Evolutionary conservation across 2,329 filamentous ascomycete species (phyloP).

Genomic region (Aspergillus aculeatinus): DNA sequence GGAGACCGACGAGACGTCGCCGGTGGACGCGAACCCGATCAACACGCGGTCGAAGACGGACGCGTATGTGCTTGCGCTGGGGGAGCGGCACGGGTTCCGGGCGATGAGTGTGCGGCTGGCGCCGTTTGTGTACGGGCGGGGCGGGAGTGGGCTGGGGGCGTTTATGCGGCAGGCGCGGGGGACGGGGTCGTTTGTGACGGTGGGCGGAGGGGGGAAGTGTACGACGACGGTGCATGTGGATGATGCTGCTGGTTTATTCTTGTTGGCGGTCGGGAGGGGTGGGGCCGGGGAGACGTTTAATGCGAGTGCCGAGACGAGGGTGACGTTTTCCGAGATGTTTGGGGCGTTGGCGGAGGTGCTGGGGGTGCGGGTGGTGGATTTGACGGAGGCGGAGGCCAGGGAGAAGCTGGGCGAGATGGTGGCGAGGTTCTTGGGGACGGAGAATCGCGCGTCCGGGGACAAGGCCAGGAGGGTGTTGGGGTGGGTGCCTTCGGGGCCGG

Average conservation of each 20-base stretch:
- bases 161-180: conserved; percentile 23
- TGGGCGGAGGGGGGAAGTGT: conserved; percentile 33
- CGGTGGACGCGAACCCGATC: conserved; percentile 14
- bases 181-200: conserved; percentile 21
- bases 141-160: conserved; percentile 26
- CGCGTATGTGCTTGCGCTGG: conserved; percentile 18
- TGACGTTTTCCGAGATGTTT: conserved; percentile 22
- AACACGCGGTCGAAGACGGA: conserved; percentile 27
- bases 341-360: conserved; percentile 36
- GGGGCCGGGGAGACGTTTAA: conserved; percentile 38
- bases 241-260: conserved; percentile 41
- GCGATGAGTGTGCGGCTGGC: conserved; percentile 40
- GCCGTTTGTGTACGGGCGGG: conserved; percentile 39
- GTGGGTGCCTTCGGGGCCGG: conserved; percentile 28
- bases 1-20: conserved; percentile 30
- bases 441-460: conserved; percentile 37
- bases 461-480: conserved; percentile 39
- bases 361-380: conserved; percentile 32
- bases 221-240: conserved; percentile 40
- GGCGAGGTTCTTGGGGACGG: conserved; percentile 18
- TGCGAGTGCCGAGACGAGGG: conserved; percentile 37
- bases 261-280: conserved; percentile 42
- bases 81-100: conserved; percentile 31
- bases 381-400: conserved; percentile 28
- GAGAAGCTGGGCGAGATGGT: conserved; percentile 34